A percentile compares a stretch with the other conserved stretches of the same genome.
These are phyloP conservation scores for Mortierella sp. DNA, from an alignment of 371 early-diverging fungal species.

Conservation along the genomic window DNA sequence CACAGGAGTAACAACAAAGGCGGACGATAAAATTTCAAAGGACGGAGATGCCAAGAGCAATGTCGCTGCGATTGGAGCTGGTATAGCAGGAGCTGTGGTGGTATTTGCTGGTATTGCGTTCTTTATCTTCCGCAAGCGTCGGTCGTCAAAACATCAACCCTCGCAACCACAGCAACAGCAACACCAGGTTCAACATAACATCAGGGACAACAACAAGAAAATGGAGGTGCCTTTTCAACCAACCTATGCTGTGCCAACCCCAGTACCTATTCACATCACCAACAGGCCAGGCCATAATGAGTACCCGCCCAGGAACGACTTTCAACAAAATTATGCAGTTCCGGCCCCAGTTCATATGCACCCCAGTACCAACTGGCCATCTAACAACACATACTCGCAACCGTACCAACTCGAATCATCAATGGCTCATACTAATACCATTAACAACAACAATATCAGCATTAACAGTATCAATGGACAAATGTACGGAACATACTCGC, in stretches of 20 bases:
- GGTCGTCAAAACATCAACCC: not conserved
- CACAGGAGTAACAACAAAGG: not conserved
- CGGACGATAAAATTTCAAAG: not conserved
- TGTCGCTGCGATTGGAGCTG: not conserved
- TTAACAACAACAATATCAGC: not conserved
- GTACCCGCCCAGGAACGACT: too few relatives aligned
- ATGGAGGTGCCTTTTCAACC: too few relatives aligned
- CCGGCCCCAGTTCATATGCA: too few relatives aligned
- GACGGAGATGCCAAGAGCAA: not conserved
- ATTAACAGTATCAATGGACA: not conserved
- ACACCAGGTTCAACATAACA: not conserved
- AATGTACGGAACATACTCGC: not conserved
- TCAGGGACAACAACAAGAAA: not conserved
- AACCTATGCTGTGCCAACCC: too few relatives aligned
- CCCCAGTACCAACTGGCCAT: too few relatives aligned
- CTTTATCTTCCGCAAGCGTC: not conserved
- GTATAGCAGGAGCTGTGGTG: not conserved
- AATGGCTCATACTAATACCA: not conserved
- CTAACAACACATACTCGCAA: too few relatives aligned
- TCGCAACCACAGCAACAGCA: too few relatives aligned
- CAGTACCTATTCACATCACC: too few relatives aligned
- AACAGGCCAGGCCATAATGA: too few relatives aligned
- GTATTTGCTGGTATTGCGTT: not conserved
- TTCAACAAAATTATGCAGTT: too few relatives aligned
- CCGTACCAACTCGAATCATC: not conserved